Conservation (phyloP, 2,329 filamentous ascomycete genomes). For the Aureobasidium vineae region DNA sequence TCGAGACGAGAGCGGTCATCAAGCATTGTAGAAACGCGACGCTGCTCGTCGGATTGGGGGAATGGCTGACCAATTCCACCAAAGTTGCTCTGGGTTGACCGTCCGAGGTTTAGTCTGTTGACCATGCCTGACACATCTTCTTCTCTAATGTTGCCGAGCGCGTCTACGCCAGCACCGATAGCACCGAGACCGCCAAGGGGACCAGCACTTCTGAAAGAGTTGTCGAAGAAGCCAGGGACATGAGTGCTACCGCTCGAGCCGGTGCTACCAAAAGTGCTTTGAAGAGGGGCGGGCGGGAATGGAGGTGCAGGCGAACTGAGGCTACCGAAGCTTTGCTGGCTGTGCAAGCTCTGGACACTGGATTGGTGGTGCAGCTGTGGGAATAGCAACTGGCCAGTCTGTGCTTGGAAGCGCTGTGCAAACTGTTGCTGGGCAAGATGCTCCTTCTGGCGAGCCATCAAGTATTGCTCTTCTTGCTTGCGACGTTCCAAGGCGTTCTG, state of each 20-base stretch:
- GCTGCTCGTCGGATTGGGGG: conserved; percentile 45
- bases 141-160: conserved; percentile 55
- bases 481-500: conserved; percentile 95
- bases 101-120: conserved; percentile 61
- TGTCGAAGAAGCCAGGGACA: conserved; percentile 69
- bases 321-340: conserved; percentile 93
- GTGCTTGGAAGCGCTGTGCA: conserved; percentile 68
- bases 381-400: conserved; percentile 51
- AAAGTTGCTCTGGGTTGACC: conserved; percentile 50
- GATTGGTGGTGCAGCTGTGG: conserved; percentile 83
- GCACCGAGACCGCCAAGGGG: conserved; percentile 44
- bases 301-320: conserved; percentile 69
- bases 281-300: conserved; percentile 61
- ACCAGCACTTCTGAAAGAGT: conserved; percentile 43
- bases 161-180: conserved; percentile 47
- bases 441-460: conserved; percentile 95
- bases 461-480: conserved; percentile 97
- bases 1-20: conserved; percentile 60
- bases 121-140: conserved; percentile 68
- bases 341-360: conserved; percentile 92
- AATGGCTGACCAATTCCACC: conserved; percentile 47
- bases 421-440: conserved; percentile 85
- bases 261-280: conserved; percentile 37
- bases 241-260: conserved; percentile 30
- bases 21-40: conserved; percentile 60